phyloP scores from a whole-genome alignment of 2,329 filamentous ascomycete genomes.

The Aspergillus neotritici region DNA sequence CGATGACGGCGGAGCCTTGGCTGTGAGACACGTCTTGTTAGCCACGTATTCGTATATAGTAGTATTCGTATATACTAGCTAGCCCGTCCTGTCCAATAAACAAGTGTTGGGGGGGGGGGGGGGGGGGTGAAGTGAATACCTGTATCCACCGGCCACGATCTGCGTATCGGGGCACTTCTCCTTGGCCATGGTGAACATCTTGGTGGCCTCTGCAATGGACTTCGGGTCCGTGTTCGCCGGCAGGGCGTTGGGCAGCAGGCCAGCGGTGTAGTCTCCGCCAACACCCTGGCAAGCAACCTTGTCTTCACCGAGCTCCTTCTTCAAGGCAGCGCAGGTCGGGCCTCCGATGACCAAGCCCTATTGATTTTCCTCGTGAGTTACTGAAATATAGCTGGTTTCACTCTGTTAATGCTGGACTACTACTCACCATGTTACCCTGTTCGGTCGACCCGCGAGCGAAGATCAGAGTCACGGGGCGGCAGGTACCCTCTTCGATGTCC shows the following conservation, averaged over 20 bases:
- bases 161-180: slow-evolving; percentile 42
- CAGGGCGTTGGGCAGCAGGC: slow-evolving; percentile 33
- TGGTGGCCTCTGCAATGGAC: slow-evolving; percentile 37
- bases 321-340: slow-evolving; percentile 23
- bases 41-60: not conserved
- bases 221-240: slow-evolving; percentile 32
- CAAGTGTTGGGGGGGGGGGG: no score
- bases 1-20: slow-evolving; percentile 44
- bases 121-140: slow-evolving; percentile 27
- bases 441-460: slow-evolving; percentile 40
- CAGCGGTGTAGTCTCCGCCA: slow-evolving; percentile 37
- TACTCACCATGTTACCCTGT: slow-evolving; percentile 36
- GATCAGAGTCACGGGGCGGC: slow-evolving; percentile 36
- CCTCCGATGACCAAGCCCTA: slow-evolving; percentile 29
- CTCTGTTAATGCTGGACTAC: no score
- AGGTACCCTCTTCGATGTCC: slow-evolving; percentile 33
- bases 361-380: not conserved
- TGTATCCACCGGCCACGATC: slow-evolving; percentile 42
- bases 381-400: not conserved
- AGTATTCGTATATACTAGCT: no score
- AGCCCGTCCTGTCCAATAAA: no score
- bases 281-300: slow-evolving; percentile 42
- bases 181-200: slow-evolving; percentile 38
- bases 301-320: slow-evolving; percentile 17
- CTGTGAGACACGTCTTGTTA: slow-evolving; percentile 14